Evolutionary conservation across 805 yeast species (phyloP).

Genomic region (Wickerhamiella qilinensis): DNA sequence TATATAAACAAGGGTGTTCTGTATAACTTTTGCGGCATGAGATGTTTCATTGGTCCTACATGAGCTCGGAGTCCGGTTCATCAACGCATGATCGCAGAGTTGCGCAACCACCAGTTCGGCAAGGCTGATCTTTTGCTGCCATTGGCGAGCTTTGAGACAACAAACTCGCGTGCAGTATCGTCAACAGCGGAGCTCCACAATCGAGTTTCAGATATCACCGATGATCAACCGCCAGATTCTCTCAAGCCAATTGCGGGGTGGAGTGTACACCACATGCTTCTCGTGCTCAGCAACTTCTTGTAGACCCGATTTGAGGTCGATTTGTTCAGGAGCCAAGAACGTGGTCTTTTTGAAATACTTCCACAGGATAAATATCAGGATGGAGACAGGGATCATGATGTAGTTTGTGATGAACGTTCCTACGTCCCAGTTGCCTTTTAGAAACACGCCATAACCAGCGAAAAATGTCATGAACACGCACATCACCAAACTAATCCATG

Average conservation of each 20-base stretch:
- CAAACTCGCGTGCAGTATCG: no score
- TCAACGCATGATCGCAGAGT: no score
- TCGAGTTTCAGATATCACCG: background rate
- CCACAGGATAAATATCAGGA: constrained; percentile 33
- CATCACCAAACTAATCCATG: constrained; percentile 31
- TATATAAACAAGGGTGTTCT: no score
- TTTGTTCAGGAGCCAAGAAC: constrained; percentile 30
- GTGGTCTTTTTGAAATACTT: constrained; percentile 35
- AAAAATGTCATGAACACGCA: constrained; percentile 38
- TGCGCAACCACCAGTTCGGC: no score
- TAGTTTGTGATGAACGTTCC: constrained; percentile 53
- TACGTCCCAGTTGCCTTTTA: constrained; percentile 48
- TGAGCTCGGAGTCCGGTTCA: no score
- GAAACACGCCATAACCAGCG: constrained; percentile 56
- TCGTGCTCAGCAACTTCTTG: constrained; percentile 48
- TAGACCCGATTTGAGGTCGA: constrained; percentile 39
- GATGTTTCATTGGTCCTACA: no score
- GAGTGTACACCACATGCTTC: constrained; percentile 5
- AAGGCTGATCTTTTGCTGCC: no score
- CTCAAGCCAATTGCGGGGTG: constrained; percentile 46
- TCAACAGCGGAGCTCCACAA: no score
- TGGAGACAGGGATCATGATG: constrained; percentile 47
- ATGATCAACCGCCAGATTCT: constrained; percentile 9
- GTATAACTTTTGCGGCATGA: no score
- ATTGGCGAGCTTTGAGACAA: no score